A percentile compares a stretch with the other conserved stretches of the same genome.
Conservation (phyloP, 305 asterid species). For the Fraxinus sp. region DNA sequence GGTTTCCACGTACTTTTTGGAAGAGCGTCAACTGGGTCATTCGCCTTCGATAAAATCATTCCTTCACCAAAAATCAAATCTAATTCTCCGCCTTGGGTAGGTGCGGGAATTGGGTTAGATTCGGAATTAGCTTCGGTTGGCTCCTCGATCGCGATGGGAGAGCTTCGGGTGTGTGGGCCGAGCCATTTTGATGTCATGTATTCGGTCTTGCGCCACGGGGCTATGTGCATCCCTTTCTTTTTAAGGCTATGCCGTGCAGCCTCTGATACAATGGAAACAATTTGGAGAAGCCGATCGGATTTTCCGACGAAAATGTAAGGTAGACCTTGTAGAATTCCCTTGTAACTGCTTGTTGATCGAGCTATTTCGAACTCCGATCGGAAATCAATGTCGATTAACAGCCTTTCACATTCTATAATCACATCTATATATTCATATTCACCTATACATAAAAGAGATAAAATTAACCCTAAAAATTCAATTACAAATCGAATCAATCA, state of each 20-base stretch:
- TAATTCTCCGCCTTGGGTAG: constrained; percentile 39
- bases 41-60: constrained; percentile 19
- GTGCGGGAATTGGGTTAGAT: neutral
- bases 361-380: constrained; percentile 95
- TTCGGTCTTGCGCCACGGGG: constrained; percentile 94
- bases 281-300: constrained; percentile 71
- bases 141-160: neutral
- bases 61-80: constrained; percentile 58
- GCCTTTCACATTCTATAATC: constrained; percentile 57
- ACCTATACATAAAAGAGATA: constrained; percentile 34
- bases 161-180: constrained; percentile 53
- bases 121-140: constrained; percentile 17
- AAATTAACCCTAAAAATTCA: neutral
- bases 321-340: constrained; percentile 52
- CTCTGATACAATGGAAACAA: constrained; percentile 72
- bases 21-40: neutral
- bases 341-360: constrained; percentile 71
- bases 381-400: constrained; percentile 79
- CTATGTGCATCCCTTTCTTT: constrained; percentile 90
- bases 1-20: constrained; percentile 40
- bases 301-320: constrained; percentile 83
- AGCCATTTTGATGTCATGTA: constrained; percentile 87
- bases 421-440: constrained; percentile 90
- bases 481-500: neutral
- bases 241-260: constrained; percentile 75